Conservation (phyloP, 192 early-diverging fungal species). For the Dissophora ornata region DNA sequence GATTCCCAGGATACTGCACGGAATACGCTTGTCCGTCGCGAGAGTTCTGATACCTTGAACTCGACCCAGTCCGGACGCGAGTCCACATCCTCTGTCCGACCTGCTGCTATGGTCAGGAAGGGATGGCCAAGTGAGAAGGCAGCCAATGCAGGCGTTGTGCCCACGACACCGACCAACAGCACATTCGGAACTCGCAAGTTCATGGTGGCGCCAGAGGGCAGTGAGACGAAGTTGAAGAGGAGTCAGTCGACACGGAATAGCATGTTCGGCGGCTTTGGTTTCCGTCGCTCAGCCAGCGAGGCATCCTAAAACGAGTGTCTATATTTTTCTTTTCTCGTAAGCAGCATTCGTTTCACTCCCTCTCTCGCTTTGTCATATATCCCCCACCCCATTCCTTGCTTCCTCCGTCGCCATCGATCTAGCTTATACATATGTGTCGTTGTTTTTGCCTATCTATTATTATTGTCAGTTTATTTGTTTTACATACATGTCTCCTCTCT, state of each 20-base stretch:
- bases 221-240: conserved; percentile 46
- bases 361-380: neutral
- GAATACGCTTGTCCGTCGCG: conserved; percentile 3
- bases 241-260: conserved; percentile 49
- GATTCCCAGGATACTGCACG: conserved; percentile 6
- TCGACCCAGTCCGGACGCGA: conserved; percentile 43
- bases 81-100: conserved; percentile 29
- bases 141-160: conserved; percentile 46
- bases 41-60: conserved; percentile 39
- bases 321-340: too few species aligned
- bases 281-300: conserved; percentile 25
- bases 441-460: too few species aligned
- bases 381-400: too few species aligned
- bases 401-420: too few species aligned
- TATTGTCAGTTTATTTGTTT: too few species aligned
- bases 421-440: too few species aligned
- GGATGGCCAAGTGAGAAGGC: conserved; percentile 57
- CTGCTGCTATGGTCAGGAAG: conserved; percentile 37
- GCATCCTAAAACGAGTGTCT: neutral
- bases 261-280: conserved; percentile 45
- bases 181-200: conserved; percentile 51
- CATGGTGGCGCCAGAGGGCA: conserved; percentile 22
- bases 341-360: too few species aligned
- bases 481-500: too few species aligned
- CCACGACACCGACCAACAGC: conserved; percentile 21